Evolutionary conservation across 1,284 basidiomycete genomes (phyloP).

Genomic region (Ganoderma leucocontextum): DNA sequence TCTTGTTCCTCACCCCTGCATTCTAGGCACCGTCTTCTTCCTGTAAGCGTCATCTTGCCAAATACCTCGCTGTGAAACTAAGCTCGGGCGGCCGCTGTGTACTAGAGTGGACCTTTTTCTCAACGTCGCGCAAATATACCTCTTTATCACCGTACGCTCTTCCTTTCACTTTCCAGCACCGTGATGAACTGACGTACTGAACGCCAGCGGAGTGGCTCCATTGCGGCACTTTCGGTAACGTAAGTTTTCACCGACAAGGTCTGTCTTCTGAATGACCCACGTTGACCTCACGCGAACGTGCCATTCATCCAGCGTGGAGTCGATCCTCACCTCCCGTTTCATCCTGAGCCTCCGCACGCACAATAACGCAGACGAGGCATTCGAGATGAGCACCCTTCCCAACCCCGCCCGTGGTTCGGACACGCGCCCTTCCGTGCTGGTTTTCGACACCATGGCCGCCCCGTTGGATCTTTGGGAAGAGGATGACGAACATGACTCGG

Average conservation of each 20-base stretch:
- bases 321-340: conserved; percentile 26
- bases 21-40: not conserved
- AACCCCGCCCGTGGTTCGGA: not conserved
- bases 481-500: no score
- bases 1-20: not conserved
- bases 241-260: not conserved
- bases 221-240: not conserved
- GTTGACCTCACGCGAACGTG: no score
- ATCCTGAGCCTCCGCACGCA: conserved; percentile 23
- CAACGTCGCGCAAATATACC: not conserved
- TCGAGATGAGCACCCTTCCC: not conserved
- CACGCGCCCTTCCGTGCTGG: conserved; percentile 10
- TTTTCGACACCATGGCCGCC: conserved; percentile 12
- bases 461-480: no score
- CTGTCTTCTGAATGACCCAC: no score
- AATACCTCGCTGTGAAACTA: not conserved
- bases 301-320: conserved; percentile 6
- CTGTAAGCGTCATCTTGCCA: not conserved
- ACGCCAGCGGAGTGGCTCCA: not conserved
- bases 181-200: not conserved
- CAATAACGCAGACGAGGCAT: not conserved
- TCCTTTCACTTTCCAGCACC: not conserved
- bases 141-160: not conserved
- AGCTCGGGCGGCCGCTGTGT: not conserved
- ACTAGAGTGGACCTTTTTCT: not conserved